phyloP scores from a whole-genome alignment of 2,329 filamentous ascomycete species.

The Aurifilum marmelostoma region DNA sequence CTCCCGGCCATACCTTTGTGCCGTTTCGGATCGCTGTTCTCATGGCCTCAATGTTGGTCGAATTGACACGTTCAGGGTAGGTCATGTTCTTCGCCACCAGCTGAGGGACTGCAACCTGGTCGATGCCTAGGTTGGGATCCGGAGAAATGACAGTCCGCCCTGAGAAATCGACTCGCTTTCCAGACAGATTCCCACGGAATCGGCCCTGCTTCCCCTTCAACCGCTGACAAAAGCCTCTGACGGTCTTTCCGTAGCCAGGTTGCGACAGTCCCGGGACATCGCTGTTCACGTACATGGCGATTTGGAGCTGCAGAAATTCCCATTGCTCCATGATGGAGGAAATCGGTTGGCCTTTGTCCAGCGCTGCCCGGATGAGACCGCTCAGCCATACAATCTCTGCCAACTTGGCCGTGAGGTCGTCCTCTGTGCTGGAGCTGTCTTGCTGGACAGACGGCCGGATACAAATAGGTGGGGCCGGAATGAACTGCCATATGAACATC shows the following conservation, averaged over 20 bases:
- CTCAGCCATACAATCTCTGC: constrained; percentile 95
- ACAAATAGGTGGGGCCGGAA: constrained; percentile 91
- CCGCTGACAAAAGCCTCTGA: constrained; percentile 91
- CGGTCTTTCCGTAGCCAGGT: constrained; percentile 82
- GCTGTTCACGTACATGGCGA: constrained; percentile 98
- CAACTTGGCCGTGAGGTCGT: constrained; percentile 96
- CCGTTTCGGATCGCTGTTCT: constrained; percentile 75
- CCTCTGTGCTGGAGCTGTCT: constrained; percentile 90
- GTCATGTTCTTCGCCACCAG: constrained; percentile 96
- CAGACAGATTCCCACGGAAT: constrained; percentile 94
- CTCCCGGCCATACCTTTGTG: constrained; percentile 80
- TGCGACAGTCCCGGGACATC: constrained; percentile 92
- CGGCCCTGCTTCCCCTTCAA: constrained; percentile 97
- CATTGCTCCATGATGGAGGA: constrained; percentile 96
- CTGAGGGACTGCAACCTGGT: constrained; percentile 89
- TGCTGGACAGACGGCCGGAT: constrained; percentile 94
- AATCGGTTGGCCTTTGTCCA: constrained; percentile 82
- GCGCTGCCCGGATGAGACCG: constrained; percentile 78
- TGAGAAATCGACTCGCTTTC: constrained; percentile 98
- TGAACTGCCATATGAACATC: constrained; percentile 96
- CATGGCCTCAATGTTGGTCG: constrained; percentile 84
- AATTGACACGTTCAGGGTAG: constrained; percentile 86
- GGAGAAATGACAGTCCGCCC: constrained; percentile 97
- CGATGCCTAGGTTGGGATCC: constrained; percentile 90
- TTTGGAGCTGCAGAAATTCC: constrained; percentile 94